Base-by-base conservation (phyloP, 2,329 filamentous ascomycete genomes). In the Aspergillus versicolor region DNA sequence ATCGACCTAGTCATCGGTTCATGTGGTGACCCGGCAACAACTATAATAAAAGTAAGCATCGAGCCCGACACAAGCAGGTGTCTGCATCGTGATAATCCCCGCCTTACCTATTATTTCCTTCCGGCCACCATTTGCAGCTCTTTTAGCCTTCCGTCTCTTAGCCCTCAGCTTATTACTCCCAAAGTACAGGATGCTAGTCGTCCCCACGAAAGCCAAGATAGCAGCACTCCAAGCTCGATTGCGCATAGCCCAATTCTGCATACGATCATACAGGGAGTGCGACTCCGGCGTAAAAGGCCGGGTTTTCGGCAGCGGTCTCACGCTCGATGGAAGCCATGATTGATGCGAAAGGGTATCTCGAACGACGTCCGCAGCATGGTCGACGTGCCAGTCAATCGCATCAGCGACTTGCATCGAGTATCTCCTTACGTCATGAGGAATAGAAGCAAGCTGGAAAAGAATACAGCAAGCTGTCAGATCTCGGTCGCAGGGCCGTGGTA, bases 11-110 rank as follows among this genome's bases (percentile, higher is more conserved):
- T 93, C 68, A 97, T 81, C 15, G 92, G 89, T 67, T 96, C 87
- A 49, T 88, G 85, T 6, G 91, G 89, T 19, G 91, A 92, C n/a
- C 93, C 93, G 21, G 92, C 92, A 61, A 97, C 84, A 27, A 97
- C 89, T 71, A 86, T 79, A 61, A 13, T 52, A 60, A 22, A 51
- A 22, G 40, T 65, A 44, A 67, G 57, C 43, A 34, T 41, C 21
- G 41, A 43, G 30, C 17, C 13, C 40, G 40, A 24, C 2, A 30
- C 22, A 17, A n/a, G 38, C 12, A 30, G 19, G 12, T 27, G 37
- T 19, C 6, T 47, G 3, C 11, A 24, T 13, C 22, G 2, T 15
- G 40, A 34, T 4, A 15, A 5, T 37, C 12, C 43, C 51, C 42
- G 53, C 70, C 77, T 59, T 74, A 82, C 80, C 80, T 38, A 88